A percentile compares a stretch with the other conserved stretches of the same genome.
phyloP scores from a whole-genome alignment of 768 basidiomycete species.

The Lactarius deliciosus region DNA sequence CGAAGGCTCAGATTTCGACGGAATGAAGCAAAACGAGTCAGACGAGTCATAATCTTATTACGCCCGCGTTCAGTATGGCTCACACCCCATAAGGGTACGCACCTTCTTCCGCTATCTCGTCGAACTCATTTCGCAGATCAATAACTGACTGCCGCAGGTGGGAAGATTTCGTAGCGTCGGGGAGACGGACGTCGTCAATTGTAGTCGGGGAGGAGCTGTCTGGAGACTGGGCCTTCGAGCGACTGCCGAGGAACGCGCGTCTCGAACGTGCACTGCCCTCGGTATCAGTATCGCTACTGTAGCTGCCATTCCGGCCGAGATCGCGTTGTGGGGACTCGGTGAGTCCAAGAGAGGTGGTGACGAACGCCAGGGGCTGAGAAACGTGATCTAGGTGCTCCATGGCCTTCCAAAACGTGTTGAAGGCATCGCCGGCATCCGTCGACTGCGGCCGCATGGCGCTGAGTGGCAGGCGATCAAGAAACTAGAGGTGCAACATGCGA shows the following conservation, averaged over 20 bases:
- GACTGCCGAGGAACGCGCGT: constrained; percentile 44
- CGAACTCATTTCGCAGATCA: constrained; percentile 48
- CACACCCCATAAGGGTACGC: constrained; percentile 20
- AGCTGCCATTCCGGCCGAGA: constrained; percentile 49
- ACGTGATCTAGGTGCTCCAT: constrained; percentile 86
- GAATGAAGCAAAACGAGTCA: constrained; percentile 77
- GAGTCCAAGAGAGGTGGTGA: constrained; percentile 69
- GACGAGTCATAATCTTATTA: constrained; percentile 55
- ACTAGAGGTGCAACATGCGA: constrained; percentile 24
- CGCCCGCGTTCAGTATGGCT: constrained; percentile 7
- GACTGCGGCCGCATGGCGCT: constrained; percentile 24
- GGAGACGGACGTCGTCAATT: constrained; percentile 29
- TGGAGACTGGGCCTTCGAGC: constrained; percentile 34
- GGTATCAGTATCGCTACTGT: constrained; percentile 64
- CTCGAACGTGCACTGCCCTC: constrained; percentile 56
- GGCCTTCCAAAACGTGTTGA: constrained; percentile 87
- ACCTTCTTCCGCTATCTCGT: constrained; percentile 71
- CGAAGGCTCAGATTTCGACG: constrained; percentile 56
- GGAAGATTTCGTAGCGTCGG: constrained; percentile 22
- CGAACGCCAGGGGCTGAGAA: constrained; percentile 80
- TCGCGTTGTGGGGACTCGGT: constrained; percentile 37
- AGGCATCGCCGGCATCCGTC: constrained; percentile 75
- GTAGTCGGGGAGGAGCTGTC: constrained; percentile 32
- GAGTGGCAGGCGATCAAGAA: constrained; percentile 5
- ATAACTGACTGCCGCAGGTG: constrained; percentile 25